Base-by-base conservation (phyloP, 441 rosid species). In the Pelargonium myrrhifolium region DNA sequence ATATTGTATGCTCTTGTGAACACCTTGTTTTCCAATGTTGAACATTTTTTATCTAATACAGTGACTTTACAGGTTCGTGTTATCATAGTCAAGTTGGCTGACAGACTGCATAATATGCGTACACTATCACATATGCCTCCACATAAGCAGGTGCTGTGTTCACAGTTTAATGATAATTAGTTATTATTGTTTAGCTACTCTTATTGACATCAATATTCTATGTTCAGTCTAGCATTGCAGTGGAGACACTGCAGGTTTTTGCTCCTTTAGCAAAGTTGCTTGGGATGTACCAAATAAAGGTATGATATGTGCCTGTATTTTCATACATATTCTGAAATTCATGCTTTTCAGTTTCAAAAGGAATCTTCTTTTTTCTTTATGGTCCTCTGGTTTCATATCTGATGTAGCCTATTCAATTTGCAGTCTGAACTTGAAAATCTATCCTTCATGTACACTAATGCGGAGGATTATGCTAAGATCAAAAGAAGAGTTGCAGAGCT, bases 261-360 rank as follows among this genome's bases (percentile, higher is more conserved):
- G 99, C 99, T 68, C 99, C 97, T 56, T 76, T 93, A 75, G 99
- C 99, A 67, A 93, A 94, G 81, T 79, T 94, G 77, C 79, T 94
- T 64, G 99, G 97, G 77, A 94, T 94, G 97, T 89, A 94, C 82
- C 87, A 90, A 71, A 91, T 94, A 72, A 94, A 93, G 97, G 97
- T 93, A 72, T 59, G 67, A 15, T 65, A 75, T 43, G 62, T 24
- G 51, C 51, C 67, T 53, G 4, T 0, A n/a, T 53, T 53, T 53
- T 9, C 18, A 15, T 17, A 17, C 20, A 53, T n/a, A n/a, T n/a
- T n/a, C n/a, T n/a, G n/a, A n/a, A 20, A 17, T 53, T 21, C 59
- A 53, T 53, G 22, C 59, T 15, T 53, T 43, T 43, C 51, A 43
- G 10, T 43, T 43, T 43, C 51, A 45, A 12, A 45, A 45, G 51